Percentiles rank a stretch among this genome's conserved stretches.
Conservation (phyloP, 768 basidiomycete species). For the Lactifluus echinatus region DNA sequence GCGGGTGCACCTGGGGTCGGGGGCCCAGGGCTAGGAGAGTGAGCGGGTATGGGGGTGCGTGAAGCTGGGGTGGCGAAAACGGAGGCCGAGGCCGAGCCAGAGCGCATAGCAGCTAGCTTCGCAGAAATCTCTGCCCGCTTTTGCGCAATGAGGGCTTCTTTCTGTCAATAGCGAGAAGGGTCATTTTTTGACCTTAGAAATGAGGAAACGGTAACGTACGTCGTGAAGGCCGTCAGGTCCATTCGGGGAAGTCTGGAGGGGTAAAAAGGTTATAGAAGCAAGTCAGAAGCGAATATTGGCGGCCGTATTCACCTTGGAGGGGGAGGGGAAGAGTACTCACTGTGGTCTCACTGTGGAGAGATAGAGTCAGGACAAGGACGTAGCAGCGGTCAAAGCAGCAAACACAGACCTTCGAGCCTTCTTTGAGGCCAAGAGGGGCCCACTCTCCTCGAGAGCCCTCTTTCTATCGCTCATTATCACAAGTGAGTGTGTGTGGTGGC, state of each 20-base stretch:
- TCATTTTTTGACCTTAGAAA: background rate
- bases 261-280: conserved; percentile 59
- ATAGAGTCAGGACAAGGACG: conserved; percentile 17
- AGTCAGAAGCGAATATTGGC: conserved; percentile 44
- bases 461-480: conserved; percentile 19
- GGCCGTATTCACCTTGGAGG: conserved; percentile 64
- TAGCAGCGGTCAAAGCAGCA: background rate
- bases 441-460: conserved; percentile 13
- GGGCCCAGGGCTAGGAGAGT: conserved; percentile 25
- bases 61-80: conserved; percentile 22
- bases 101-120: conserved; percentile 55
- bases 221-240: conserved; percentile 26
- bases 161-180: conserved; percentile 15
- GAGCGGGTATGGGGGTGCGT: conserved; percentile 24
- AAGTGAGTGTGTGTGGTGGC: too few relatives aligned
- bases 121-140: conserved; percentile 81
- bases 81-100: conserved; percentile 14
- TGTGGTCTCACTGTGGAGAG: conserved; percentile 43
- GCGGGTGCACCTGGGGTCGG: conserved; percentile 16
- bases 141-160: conserved; percentile 67
- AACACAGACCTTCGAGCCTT: conserved; percentile 47
- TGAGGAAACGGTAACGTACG: conserved; percentile 4
- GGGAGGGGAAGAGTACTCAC: conserved; percentile 48
- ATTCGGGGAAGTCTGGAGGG: conserved; percentile 43
- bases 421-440: conserved; percentile 12